These are phyloP conservation scores for Lactuca saligna DNA, from an alignment of 129 eudicot species.

Conservation along the genomic window DNA sequence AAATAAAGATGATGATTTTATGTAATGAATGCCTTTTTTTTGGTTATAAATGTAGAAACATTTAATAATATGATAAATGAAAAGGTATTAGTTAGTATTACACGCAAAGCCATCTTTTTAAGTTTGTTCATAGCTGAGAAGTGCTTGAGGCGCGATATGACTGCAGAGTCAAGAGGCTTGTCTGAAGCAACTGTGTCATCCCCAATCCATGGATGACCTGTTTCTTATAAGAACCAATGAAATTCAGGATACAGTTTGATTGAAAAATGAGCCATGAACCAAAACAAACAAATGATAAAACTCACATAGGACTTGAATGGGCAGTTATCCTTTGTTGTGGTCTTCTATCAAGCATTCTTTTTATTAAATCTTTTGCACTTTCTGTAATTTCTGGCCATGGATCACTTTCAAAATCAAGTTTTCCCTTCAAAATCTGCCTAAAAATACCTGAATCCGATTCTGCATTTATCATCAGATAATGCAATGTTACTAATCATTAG, in stretches of 20 bases:
- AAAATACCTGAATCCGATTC: constrained; percentile 55
- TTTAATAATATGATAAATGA: neutral
- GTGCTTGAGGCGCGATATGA: constrained; percentile 59
- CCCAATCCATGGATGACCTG: constrained; percentile 69
- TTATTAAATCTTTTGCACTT: constrained; percentile 53
- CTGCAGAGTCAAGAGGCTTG: constrained; percentile 61
- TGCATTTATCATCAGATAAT: constrained; percentile 13
- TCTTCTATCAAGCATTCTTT: constrained; percentile 46
- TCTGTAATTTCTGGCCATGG: constrained; percentile 58
- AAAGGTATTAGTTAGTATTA: neutral
- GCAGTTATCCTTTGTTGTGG: constrained; percentile 49
- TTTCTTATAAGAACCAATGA: neutral
- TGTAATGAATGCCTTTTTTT: no score
- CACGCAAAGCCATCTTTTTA: constrained; percentile 67
- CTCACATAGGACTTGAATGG: constrained; percentile 55
- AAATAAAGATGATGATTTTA: no score
- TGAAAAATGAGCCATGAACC: no score
- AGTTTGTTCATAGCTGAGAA: constrained; percentile 67
- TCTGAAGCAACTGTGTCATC: constrained; percentile 63
- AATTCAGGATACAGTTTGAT: no score
- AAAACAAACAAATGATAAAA: neutral
- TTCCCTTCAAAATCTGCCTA: constrained; percentile 50
- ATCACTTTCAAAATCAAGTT: constrained; percentile 47
- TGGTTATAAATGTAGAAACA: no score
- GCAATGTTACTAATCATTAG: no score